Base-by-base conservation (phyloP, 352 stramenopile species). In the Halophytophthora batemanensis region DNA sequence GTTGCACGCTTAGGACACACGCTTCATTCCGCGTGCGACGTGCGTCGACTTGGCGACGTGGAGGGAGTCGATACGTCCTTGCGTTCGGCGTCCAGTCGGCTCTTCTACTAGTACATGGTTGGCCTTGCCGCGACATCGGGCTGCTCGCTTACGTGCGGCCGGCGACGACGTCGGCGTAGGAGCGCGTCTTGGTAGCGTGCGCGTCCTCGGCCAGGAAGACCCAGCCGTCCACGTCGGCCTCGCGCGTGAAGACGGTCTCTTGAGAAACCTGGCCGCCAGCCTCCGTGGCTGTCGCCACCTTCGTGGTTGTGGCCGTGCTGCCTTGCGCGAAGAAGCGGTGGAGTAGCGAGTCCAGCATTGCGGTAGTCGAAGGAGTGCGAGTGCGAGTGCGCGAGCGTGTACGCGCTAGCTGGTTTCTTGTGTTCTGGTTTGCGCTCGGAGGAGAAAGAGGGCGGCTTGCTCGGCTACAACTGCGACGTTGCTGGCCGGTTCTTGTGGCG, bases 111-210 rank as follows among this genome's bases (percentile, higher is more conserved):
- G 25, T 31, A 31, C 25, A 31, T 31, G 25, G 4, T 8, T 31
- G 25, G 25, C 8, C 25, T 4, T 31, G 25, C 8, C 34, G 13
- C 23, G 18, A 2, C 28, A 21, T 12, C 33, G 28, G 12, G 37
- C 37, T 3, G 17, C 38, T 17, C 38, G 35, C 21, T 62, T 47
- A 70, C 60, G 56, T 54, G 18, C 62, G 42, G 10, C 68, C 56
- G 6, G 46, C 54, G 23, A 78, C 71, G 17, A 78, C 68, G 38
- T 82, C 71, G 8, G 71, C 71, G 45, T 78, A 82, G n/a, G 53
- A 69, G 40, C 70, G 57, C 14, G 50, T 42, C 45, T 61, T 74
- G 7, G 46, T 35, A 8, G 57, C 46, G 22, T 49, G 45, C 15
- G 54, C 50, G 17, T 73, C 62, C 40, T 76, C 51, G 12, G 61